A percentile compares a stretch with the other conserved stretches of the same genome.
phyloP scores from a whole-genome alignment of 106 monocot species.

The Platanthera guangdongensis region DNA sequence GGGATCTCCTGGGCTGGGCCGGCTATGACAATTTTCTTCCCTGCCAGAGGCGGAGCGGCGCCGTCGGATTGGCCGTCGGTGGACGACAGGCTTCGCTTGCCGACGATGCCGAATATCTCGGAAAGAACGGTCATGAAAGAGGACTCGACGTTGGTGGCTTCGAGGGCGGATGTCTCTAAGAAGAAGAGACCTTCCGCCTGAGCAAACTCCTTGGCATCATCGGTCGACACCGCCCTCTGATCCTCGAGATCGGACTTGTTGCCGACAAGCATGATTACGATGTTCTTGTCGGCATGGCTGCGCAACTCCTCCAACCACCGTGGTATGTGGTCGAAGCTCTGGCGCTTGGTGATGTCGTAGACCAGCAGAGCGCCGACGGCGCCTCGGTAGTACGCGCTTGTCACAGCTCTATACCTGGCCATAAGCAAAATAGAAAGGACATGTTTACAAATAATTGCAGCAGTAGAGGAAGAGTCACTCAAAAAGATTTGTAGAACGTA shows the following conservation, averaged over 20 bases:
- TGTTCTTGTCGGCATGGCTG: constrained; percentile 87
- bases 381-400: constrained; percentile 92
- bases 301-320: constrained; percentile 91
- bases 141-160: constrained; percentile 67
- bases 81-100: constrained; percentile 54
- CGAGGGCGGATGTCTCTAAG: constrained; percentile 83
- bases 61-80: constrained; percentile 19
- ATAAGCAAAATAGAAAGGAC: too few species aligned
- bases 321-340: constrained; percentile 89
- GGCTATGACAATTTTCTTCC: constrained; percentile 74
- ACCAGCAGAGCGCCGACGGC: constrained; percentile 89
- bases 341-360: constrained; percentile 90
- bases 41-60: constrained; percentile 28
- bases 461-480: too few species aligned
- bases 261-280: constrained; percentile 86
- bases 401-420: constrained; percentile 87
- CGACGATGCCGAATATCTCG: constrained; percentile 77
- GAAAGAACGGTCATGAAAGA: constrained; percentile 75
- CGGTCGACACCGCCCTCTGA: constrained; percentile 52
- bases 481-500: too few species aligned
- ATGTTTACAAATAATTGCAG: too few species aligned
- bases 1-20: constrained; percentile 89
- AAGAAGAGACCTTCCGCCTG: constrained; percentile 88
- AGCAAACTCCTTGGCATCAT: constrained; percentile 89
- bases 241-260: constrained; percentile 89